Percentiles rank a stretch among this genome's conserved stretches.
Conservation (phyloP, 805 yeast species). For the Saccharomycopsis fermentans region DNA sequence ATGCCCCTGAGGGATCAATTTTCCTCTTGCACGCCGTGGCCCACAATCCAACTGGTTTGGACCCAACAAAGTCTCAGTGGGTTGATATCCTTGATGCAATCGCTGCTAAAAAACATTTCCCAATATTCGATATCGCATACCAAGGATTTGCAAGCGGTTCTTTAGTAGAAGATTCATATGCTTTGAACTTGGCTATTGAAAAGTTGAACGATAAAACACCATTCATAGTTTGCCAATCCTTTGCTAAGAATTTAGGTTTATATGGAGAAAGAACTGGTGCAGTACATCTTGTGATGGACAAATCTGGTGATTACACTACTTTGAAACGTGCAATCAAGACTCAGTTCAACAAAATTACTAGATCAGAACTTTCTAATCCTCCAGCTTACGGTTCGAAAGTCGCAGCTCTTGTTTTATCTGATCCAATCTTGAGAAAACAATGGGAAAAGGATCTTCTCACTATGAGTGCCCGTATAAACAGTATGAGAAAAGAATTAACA, state of each 20-base stretch:
- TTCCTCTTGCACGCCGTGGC: conserved; percentile 83
- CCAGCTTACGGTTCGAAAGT: conserved; percentile 91
- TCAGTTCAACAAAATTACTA: conserved; percentile 70
- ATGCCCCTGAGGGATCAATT: conserved; percentile 32
- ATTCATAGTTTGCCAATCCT: conserved; percentile 65
- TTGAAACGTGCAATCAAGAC: conserved; percentile 44
- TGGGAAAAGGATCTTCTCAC: conserved; percentile 76
- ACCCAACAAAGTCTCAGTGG: conserved; percentile 80
- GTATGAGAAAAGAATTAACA: conserved; percentile 58
- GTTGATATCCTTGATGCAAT: conserved; percentile 56
- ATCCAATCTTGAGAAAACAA: conserved; percentile 46
- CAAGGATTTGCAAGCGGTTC: conserved; percentile 91
- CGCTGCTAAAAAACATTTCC: conserved; percentile 50
- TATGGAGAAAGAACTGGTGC: conserved; percentile 95
- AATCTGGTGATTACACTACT: conserved; percentile 1
- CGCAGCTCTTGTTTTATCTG: conserved; percentile 65
- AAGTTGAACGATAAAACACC: conserved; percentile 24
- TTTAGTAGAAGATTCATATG: conserved; percentile 59
- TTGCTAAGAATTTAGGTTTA: conserved; percentile 91
- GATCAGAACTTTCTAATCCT: conserved; percentile 88
- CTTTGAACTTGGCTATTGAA: conserved; percentile 36
- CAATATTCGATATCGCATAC: conserved; percentile 88
- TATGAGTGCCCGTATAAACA: conserved; percentile 71
- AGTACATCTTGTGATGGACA: conserved; percentile 18
- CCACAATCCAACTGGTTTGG: conserved; percentile 96